phyloP scores from a whole-genome alignment of 1,284 basidiomycete genomes.

The Cerioporus squamosus region DNA sequence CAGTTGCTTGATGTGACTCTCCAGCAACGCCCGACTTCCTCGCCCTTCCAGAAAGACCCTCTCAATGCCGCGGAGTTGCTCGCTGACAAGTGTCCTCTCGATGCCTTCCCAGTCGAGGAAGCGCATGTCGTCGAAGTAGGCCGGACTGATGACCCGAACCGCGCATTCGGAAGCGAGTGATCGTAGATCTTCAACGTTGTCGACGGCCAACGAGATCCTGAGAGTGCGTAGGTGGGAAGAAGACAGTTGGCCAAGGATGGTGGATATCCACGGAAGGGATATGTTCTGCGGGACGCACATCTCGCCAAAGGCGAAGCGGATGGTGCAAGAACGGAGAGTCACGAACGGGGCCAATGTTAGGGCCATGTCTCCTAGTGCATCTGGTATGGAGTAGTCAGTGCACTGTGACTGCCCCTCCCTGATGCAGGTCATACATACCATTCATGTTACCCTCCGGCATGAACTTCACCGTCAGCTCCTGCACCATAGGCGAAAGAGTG shows the following conservation, averaged over 20 bases:
- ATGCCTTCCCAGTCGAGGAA: conserved; percentile 29
- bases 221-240: conserved; percentile 21
- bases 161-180: conserved; percentile 32
- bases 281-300: conserved; percentile 31
- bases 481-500: neutral
- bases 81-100: conserved; percentile 5
- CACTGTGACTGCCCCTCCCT: neutral
- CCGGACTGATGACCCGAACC: conserved; percentile 24
- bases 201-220: conserved; percentile 24
- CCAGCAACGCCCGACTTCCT: conserved; percentile 5
- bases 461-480: conserved; percentile 10
- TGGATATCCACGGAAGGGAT: conserved; percentile 25
- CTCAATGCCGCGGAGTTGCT: conserved; percentile 7
- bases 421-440: neutral
- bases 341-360: conserved; percentile 18
- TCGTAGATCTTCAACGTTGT: conserved; percentile 29
- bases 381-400: neutral
- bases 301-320: conserved; percentile 28
- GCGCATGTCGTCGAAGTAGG: conserved; percentile 28
- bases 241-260: conserved; percentile 22
- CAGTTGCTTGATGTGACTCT: conserved; percentile 2
- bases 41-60: conserved; percentile 23
- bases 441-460: conserved; percentile 13
- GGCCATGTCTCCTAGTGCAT: conserved; percentile 8
- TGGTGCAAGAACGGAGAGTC: conserved; percentile 18